These are phyloP conservation scores for Conringia planisiliqua DNA, from an alignment of 345 rosid species.

Conservation along the genomic window DNA sequence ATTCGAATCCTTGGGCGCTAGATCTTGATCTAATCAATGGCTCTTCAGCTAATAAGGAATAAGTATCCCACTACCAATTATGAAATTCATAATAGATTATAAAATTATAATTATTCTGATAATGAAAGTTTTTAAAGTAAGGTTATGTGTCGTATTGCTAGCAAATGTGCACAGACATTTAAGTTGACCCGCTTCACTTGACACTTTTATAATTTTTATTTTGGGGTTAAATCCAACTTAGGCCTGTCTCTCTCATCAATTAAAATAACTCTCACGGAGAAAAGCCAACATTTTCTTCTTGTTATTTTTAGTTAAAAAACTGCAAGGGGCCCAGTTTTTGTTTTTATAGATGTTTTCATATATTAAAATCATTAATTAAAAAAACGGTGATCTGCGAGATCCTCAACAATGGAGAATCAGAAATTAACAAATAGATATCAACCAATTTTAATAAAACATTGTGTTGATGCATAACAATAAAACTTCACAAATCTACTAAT, in stretches of 20 bases:
- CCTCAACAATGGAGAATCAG: too few relatives aligned
- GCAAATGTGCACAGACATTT: slow-evolving; percentile 22
- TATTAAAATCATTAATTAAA: too few relatives aligned
- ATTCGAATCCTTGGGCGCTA: not conserved
- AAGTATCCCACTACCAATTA: slow-evolving; percentile 22
- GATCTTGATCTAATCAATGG: slow-evolving; percentile 11
- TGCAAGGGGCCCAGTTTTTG: too few relatives aligned
- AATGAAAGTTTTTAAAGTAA: not conserved
- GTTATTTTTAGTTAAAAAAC: too few relatives aligned
- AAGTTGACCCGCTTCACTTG: slow-evolving; percentile 25
- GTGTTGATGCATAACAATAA: too few relatives aligned
- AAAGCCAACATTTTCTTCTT: slow-evolving; percentile 15
- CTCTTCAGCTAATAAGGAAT: not conserved
- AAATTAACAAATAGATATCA: too few relatives aligned
- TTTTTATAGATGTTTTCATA: too few relatives aligned
- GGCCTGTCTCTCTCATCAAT: slow-evolving; percentile 18
- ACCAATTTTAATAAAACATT: too few relatives aligned
- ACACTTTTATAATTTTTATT: not conserved
- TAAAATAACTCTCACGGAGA: slow-evolving; percentile 32
- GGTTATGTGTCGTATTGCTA: slow-evolving; percentile 17
- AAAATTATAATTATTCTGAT: not conserved
- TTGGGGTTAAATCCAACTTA: not conserved
- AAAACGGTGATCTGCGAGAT: too few relatives aligned
- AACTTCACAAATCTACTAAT: too few relatives aligned
- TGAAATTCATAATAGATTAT: not conserved